Conservation (phyloP, 1,284 basidiomycete genomes). For the Trametes sp. region DNA sequence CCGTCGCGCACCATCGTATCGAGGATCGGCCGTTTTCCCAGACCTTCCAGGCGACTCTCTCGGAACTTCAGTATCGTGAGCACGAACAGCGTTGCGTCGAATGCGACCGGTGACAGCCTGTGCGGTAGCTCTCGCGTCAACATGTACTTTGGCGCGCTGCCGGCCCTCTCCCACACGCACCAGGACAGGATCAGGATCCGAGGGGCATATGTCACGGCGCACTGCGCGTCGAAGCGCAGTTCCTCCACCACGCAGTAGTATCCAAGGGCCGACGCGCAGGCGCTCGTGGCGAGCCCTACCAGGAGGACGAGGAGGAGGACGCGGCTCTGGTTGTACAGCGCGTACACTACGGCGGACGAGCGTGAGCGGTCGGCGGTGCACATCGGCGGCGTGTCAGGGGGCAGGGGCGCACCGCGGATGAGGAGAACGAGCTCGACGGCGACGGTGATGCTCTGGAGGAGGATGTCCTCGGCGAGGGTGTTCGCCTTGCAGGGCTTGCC, state of each 20-base stretch:
- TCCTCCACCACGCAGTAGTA: constrained; percentile 51
- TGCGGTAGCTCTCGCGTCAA: not conserved
- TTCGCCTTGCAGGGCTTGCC: not conserved
- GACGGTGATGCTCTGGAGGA: constrained; percentile 12
- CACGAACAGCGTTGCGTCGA: constrained; percentile 44
- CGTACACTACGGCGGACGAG: constrained; percentile 17
- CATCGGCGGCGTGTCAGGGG: no score
- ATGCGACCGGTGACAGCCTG: constrained; percentile 36
- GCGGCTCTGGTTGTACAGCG: constrained; percentile 21
- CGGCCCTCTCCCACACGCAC: not conserved
- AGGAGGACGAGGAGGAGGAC: constrained; percentile 17
- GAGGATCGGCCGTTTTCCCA: constrained; percentile 43
- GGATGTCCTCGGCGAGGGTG: constrained; percentile 1
- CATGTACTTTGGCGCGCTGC: not conserved
- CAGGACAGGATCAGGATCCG: constrained; percentile 19
- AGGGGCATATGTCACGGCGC: constrained; percentile 44
- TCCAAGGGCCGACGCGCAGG: constrained; percentile 13
- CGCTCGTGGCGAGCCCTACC: constrained; percentile 13
- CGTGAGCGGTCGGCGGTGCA: not conserved
- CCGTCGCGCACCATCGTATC: constrained; percentile 46
- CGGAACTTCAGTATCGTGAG: constrained; percentile 45
- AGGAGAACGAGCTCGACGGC: constrained; percentile 20
- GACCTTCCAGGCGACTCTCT: constrained; percentile 34
- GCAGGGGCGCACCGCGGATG: constrained; percentile 19
- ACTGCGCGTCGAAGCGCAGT: constrained; percentile 69